Percentiles rank a stretch among this genome's conserved stretches.
Evolutionary conservation across 257 asterid species (phyloP).

Genomic region (Fraxinus cuspidata): DNA sequence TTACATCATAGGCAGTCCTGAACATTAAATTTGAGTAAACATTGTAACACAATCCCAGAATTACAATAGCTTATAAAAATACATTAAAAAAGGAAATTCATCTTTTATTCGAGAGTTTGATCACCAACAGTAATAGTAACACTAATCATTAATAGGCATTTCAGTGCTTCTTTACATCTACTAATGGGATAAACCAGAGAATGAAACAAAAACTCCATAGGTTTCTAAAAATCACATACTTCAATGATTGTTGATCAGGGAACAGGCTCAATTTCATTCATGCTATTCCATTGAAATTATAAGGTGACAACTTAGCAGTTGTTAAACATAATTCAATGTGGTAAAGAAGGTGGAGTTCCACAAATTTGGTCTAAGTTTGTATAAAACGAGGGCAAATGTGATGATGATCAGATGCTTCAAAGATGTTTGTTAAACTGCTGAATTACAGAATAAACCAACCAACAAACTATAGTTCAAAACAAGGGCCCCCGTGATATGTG

Average conservation of each 20-base stretch:
- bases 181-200: neutral
- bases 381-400: neutral
- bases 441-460: neutral
- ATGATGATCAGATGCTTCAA: neutral
- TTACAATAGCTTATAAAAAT: neutral
- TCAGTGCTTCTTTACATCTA: neutral
- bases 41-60: slow-evolving; percentile 20
- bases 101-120: slow-evolving; percentile 17
- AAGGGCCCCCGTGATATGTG: neutral
- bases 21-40: slow-evolving; percentile 17
- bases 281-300: neutral
- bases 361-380: neutral
- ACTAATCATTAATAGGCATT: neutral
- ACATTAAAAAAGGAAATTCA: neutral
- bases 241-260: neutral
- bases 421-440: neutral
- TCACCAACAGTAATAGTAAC: neutral
- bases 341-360: neutral
- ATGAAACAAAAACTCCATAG: neutral
- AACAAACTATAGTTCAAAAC: neutral
- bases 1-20: slow-evolving; percentile 93
- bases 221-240: neutral
- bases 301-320: neutral
- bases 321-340: neutral
- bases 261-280: neutral